Evolutionary conservation across 768 basidiomycete genomes (phyloP), one percentile per base, ranked within the genome.

Genomic region (Leccinellum albellum): DNA sequence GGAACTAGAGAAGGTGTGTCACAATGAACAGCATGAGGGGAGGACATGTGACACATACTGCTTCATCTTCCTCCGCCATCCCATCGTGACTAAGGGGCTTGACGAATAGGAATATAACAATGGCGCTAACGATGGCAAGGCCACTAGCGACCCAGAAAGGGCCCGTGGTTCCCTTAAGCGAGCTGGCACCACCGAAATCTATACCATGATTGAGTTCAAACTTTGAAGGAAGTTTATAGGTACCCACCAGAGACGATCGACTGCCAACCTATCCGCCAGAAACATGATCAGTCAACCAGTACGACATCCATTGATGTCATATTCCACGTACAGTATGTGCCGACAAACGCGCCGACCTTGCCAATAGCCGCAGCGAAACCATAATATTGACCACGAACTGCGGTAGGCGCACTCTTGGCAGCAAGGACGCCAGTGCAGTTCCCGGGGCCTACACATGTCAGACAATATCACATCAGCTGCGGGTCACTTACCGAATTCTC

Each of bases 141-240:
- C 86, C 88, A 62, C 88, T 89, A n/a, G 80, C 91, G 60, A 93
- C 70, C 89, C 87, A 92, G 81, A 93, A 93, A 14, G 91, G 91
- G 20, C 91, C 91, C 0, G 92, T 93, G 67, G 88, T 86, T 50
- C 86, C 88, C 58, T 75, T 79, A 35, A 73, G 68, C 24, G 81
- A 73, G 13, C 51, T 61, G 2, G 78, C 9, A 6, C 86, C 86
- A 58, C 85, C 86, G 59, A 91, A 91, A 21, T 79, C 88, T 61
- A n/a, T 50, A 50, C 21, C n/a, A 20, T 1, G 26, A 50, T 23
- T 57, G 17, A 40, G 48, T 45, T 53, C 57, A 46, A 32, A 21
- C 32, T 17, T 26, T 51, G 1, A 2, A 14, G 15, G 4, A 12
- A 45, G 17, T 23, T 42, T 23, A 21, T 15, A 53, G 17, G n/a